Evolutionary conservation across 1,139 yeast species (phyloP).

Genomic region (Wickerhamiella infanticola): DNA sequence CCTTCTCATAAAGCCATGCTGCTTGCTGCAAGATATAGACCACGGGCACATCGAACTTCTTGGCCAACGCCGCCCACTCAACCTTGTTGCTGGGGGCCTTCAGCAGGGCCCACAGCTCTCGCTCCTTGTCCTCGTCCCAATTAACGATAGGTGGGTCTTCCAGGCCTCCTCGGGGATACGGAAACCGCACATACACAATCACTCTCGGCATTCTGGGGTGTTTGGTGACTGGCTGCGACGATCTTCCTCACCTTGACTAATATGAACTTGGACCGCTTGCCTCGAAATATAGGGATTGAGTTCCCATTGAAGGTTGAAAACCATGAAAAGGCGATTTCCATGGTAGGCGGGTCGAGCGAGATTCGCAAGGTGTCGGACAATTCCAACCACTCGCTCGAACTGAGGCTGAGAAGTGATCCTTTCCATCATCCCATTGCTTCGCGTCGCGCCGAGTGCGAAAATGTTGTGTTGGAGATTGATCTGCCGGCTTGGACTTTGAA

Average conservation of each 20-base stretch:
- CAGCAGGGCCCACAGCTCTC: conserved; percentile 28
- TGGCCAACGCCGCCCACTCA: conserved; percentile 23
- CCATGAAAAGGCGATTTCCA: conserved; percentile 43
- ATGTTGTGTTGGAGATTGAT: conserved; percentile 50
- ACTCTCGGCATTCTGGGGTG: conserved; percentile 12
- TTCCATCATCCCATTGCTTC: conserved; percentile 73
- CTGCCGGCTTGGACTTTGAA: conserved; percentile 47
- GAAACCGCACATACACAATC: conserved; percentile 27
- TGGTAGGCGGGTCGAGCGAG: conserved; percentile 60
- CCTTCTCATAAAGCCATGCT: conserved; percentile 33
- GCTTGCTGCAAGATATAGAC: conserved; percentile 32
- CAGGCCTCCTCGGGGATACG: conserved; percentile 28
- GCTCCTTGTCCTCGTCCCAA: conserved; percentile 30
- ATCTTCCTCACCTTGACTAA: not conserved
- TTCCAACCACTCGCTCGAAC: conserved; percentile 35
- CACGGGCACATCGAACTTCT: conserved; percentile 25
- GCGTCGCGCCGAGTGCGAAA: conserved; percentile 32
- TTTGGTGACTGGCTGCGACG: not conserved
- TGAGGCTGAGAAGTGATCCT: conserved; percentile 50
- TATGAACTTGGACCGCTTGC: conserved; percentile 29
- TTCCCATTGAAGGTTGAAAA: conserved; percentile 62
- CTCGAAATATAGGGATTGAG: conserved; percentile 65
- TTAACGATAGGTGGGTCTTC: conserved; percentile 28
- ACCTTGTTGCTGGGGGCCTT: conserved; percentile 26
- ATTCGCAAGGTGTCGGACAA: conserved; percentile 20